These are phyloP conservation scores for Rhododendron molle DNA, from an alignment of 148 eudicot genomes.

Conservation along the genomic window DNA sequence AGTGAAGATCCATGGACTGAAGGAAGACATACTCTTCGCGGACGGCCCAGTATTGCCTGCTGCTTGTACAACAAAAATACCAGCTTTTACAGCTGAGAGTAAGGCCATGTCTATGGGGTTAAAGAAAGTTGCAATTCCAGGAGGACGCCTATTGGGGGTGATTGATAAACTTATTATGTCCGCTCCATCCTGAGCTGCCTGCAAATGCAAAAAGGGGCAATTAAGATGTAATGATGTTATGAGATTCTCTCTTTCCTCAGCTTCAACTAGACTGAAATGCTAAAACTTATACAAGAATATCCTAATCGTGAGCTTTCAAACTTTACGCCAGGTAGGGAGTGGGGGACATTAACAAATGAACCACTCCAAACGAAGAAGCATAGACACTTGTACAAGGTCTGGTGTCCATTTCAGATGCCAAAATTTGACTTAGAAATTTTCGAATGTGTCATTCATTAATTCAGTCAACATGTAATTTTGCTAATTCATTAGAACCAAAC, in stretches of 20 bases:
- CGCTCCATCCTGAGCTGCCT: constrained; percentile 99
- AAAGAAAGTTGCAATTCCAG: constrained; percentile 92
- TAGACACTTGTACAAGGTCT: background rate
- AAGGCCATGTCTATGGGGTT: constrained; percentile 99
- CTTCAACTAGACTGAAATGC: background rate
- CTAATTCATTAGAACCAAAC: background rate
- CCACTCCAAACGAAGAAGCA: background rate
- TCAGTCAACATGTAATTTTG: background rate
- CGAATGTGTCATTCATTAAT: background rate
- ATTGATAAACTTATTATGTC: constrained; percentile 94
- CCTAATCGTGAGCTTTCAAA: background rate
- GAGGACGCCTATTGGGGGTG: constrained; percentile 98
- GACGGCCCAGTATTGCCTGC: constrained; percentile 99
- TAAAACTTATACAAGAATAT: background rate
- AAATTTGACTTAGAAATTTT: background rate
- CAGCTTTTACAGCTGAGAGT: constrained; percentile 76
- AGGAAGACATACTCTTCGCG: constrained; percentile 88
- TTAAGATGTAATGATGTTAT: background rate
- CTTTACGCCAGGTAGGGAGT: background rate
- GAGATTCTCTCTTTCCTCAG: background rate
- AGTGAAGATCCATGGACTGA: constrained; percentile 98
- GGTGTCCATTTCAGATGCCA: background rate
- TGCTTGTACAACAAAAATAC: constrained; percentile 96
- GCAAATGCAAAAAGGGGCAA: constrained; percentile 15
- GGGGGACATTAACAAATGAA: background rate